A percentile compares a stretch with the other conserved stretches of the same genome.
Conservation (phyloP, 2,329 filamentous ascomycete genomes). For the Penicillium sp. region DNA sequence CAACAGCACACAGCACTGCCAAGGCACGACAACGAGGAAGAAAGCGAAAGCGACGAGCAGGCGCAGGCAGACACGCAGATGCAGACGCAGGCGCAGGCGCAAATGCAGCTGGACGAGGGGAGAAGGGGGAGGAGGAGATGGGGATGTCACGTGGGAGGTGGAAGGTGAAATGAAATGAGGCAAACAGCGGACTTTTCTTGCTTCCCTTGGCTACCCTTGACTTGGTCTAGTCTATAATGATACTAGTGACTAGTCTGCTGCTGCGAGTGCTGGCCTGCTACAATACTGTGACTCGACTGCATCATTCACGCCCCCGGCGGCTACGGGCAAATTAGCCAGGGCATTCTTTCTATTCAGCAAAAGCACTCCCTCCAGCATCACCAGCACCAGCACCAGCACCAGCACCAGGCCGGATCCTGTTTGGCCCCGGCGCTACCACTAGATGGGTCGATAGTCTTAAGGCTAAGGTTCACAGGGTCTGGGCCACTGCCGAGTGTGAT, state of each 20-base stretch:
- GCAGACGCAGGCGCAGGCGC: slow-evolving; percentile 2
- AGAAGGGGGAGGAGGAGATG: slow-evolving; percentile 23
- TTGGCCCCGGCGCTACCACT: neutral
- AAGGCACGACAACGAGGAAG: neutral
- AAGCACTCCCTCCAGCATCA: no score
- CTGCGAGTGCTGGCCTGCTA: neutral
- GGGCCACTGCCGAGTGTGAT: neutral
- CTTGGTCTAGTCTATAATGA: neutral
- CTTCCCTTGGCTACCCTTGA: no score
- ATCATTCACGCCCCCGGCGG: neutral
- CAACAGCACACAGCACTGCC: slow-evolving; percentile 19
- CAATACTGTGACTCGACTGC: neutral
- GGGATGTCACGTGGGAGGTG: slow-evolving; percentile 22
- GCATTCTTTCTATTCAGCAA: no score
- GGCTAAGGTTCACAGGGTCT: neutral
- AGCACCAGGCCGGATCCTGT: no score
- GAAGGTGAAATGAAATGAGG: slow-evolving; percentile 5
- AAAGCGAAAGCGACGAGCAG: slow-evolving; percentile 4
- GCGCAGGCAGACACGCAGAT: slow-evolving; percentile 14
- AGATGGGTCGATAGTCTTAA: no score
- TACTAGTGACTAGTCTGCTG: no score
- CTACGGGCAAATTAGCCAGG: neutral
- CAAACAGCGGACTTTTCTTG: no score
- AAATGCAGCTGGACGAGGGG: slow-evolving; percentile 6
- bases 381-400: no score